Evolutionary conservation across 768 basidiomycete genomes (phyloP).

Genomic region (Lactarius sanguifluus): DNA sequence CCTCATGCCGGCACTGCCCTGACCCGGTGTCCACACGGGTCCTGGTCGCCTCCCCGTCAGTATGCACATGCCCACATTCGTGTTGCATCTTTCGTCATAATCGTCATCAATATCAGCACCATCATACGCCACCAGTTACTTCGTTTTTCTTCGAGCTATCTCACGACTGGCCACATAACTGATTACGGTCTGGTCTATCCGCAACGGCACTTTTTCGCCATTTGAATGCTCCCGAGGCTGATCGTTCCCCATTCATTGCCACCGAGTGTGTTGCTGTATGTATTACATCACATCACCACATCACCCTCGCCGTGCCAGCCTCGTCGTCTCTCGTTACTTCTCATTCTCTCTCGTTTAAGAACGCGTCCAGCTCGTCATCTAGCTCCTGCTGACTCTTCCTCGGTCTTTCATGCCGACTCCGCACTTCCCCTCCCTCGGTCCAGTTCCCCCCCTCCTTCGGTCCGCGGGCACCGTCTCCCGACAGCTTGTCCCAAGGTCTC

Average conservation of each 20-base stretch:
- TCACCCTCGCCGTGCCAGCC: background rate
- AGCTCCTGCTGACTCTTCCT: slow-evolving; percentile 71
- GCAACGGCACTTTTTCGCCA: slow-evolving; percentile 6
- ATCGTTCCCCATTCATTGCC: slow-evolving; percentile 10
- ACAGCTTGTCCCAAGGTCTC: slow-evolving; percentile 29
- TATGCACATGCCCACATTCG: background rate
- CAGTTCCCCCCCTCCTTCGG: slow-evolving; percentile 13
- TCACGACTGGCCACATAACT: too few species aligned
- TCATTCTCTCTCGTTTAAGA: slow-evolving; percentile 48
- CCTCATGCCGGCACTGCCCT: background rate
- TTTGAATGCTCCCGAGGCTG: background rate
- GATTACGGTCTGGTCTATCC: background rate
- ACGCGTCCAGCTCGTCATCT: slow-evolving; percentile 81
- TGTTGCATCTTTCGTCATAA: background rate
- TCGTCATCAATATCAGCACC: background rate
- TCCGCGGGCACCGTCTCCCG: slow-evolving; percentile 18
- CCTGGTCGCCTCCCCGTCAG: slow-evolving; percentile 11
- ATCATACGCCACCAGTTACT: background rate
- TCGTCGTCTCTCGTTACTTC: background rate
- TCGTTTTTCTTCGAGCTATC: too few species aligned
- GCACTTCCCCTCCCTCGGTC: slow-evolving; percentile 31
- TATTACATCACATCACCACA: slow-evolving; percentile 22
- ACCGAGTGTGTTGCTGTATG: slow-evolving; percentile 4
- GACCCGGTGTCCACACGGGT: background rate
- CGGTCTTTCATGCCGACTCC: slow-evolving; percentile 39